Evolutionary conservation across 345 rosid genomes (phyloP), one percentile per base, ranked within the genome.

Genomic region (Camelina neglecta): DNA sequence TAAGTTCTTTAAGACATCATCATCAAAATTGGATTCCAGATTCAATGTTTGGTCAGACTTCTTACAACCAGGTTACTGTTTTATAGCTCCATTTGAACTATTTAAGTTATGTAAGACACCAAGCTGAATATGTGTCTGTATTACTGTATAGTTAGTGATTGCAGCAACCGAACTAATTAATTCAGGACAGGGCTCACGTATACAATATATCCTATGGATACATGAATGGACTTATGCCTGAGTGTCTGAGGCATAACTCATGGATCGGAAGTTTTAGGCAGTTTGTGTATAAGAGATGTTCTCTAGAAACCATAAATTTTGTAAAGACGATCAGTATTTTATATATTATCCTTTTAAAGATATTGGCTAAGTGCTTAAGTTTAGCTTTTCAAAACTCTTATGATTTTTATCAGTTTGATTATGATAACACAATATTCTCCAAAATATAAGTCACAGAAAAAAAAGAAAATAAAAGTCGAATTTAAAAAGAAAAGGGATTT

Each of bases 1-100:
- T 18, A 18, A 18, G 18, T 18, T 18, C 23, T 21, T 26, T 3
- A 26, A 3, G 3, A 26, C 95, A 92, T 10, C 54, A 49, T 24
- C 77, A 47, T 54, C 87, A 66, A 49, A 69, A 50, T 12, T 69
- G 75, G 88, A 80, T 38, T 83, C 83, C 71, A 84, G 84, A 82
- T 75, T 71, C 88, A 45, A 79, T 89, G 83, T 87, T 85, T 68
- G 86, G 84, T 15, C 90, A 83, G 35, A 81, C 79, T 79, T 76
- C 87, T 55, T 87, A 85, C 83, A 84, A 80, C 74, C 90, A 88
- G 91, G 92, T 87, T 73, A 79, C 80, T 65, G 42, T 74, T 79
- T 53, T 36, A 38, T 50, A 48, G 10, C 53, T 58, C 56, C 11
- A 6, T 66, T 42, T 3, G 5, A 72, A 42, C 16, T 49, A 50